Evolutionary conservation across 768 basidiomycete species (phyloP).

Genomic region (Pulveroboletus frians): DNA sequence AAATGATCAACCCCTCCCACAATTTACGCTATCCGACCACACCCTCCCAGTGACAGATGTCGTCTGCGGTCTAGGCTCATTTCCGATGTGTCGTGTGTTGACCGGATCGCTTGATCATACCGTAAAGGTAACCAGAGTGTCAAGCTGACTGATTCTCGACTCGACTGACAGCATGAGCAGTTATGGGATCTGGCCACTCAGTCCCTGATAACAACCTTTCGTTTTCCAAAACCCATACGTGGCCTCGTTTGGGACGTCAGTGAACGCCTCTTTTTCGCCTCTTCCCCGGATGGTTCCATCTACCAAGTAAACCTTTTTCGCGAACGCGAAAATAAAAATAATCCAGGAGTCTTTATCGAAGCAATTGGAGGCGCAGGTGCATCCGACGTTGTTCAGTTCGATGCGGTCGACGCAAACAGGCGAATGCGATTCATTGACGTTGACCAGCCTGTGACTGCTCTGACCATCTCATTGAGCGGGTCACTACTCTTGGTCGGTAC

Average conservation of each 20-base stretch:
- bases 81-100: slow-evolving; percentile 71
- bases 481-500: slow-evolving; percentile 84
- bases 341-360: slow-evolving; percentile 48
- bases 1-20: slow-evolving; percentile 70
- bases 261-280: slow-evolving; percentile 87
- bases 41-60: slow-evolving; percentile 86
- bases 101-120: slow-evolving; percentile 86
- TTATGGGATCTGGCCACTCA: slow-evolving; percentile 77
- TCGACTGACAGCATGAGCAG: slow-evolving; percentile 35
- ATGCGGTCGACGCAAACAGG: slow-evolving; percentile 41
- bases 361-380: slow-evolving; percentile 73
- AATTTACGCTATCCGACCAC: slow-evolving; percentile 82
- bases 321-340: slow-evolving; percentile 48
- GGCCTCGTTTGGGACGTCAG: slow-evolving; percentile 73
- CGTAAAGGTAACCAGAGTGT: slow-evolving; percentile 61
- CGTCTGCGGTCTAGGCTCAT: slow-evolving; percentile 70
- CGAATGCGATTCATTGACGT: slow-evolving; percentile 65
- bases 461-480: slow-evolving; percentile 73
- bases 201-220: slow-evolving; percentile 78
- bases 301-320: slow-evolving; percentile 78
- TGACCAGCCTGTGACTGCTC: slow-evolving; percentile 62
- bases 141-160: slow-evolving; percentile 7
- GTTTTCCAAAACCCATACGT: slow-evolving; percentile 73
- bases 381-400: slow-evolving; percentile 66
- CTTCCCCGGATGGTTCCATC: slow-evolving; percentile 67